Evolutionary conservation across 192 early-diverging fungal genomes (phyloP).

Genomic region (Jimgerdemannia flammicorona): DNA sequence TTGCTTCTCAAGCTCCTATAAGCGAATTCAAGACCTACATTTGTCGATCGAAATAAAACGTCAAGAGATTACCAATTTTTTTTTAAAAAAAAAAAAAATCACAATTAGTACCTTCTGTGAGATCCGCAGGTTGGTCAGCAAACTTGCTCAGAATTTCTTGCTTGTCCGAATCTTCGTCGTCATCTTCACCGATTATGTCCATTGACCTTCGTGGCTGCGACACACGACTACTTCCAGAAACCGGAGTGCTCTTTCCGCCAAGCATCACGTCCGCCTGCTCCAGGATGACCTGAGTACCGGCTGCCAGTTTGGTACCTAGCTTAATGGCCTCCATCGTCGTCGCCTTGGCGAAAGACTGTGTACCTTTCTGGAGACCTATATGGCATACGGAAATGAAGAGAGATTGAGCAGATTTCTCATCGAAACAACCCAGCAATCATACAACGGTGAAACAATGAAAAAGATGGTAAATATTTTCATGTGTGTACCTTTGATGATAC

Average conservation of each 20-base stretch:
- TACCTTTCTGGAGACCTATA: constrained; percentile 76
- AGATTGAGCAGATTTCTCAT: background rate
- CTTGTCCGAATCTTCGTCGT: constrained; percentile 16
- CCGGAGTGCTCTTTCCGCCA: constrained; percentile 30
- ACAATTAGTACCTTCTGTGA: constrained; percentile 57
- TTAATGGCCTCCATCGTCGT: constrained; percentile 91
- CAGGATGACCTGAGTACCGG: constrained; percentile 84
- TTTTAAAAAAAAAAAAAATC: background rate
- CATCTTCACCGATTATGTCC: background rate
- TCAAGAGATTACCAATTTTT: no score
- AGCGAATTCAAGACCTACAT: constrained; percentile 77
- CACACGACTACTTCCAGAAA: background rate
- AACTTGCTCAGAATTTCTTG: constrained; percentile 64
- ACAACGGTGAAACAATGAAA: background rate
- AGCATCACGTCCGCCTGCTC: constrained; percentile 88
- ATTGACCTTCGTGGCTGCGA: background rate
- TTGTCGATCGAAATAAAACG: no score
- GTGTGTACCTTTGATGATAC: constrained; percentile 68
- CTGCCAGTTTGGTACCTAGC: constrained; percentile 80
- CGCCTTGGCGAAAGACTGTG: constrained; percentile 83
- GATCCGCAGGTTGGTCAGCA: constrained; percentile 79
- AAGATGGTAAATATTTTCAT: background rate
- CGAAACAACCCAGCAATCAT: background rate
- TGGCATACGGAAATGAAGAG: background rate
- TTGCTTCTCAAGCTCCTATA: constrained; percentile 78